Percentiles rank a stretch among this genome's conserved stretches.
These are phyloP conservation scores for Diaporthe vaccinii DNA, from an alignment of 2,329 filamentous ascomycete genomes.

Conservation along the genomic window DNA sequence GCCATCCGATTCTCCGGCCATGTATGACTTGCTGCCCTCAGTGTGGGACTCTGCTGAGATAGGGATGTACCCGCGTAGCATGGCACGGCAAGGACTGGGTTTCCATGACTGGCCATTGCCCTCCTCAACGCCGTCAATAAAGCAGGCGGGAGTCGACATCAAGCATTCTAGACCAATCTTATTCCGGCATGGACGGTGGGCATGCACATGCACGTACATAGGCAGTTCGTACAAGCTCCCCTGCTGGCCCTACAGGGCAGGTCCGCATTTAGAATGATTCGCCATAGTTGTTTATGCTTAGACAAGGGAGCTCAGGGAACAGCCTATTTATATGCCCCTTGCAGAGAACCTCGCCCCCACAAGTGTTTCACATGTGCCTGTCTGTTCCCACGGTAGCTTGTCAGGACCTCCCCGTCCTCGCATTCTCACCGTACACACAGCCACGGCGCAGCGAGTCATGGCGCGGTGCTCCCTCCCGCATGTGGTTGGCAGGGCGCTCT, in stretches of 20 bases:
- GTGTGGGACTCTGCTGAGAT: conserved; percentile 19
- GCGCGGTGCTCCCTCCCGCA: conserved; percentile 13
- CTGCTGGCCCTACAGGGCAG: conserved; percentile 27
- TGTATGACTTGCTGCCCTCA: conserved; percentile 24
- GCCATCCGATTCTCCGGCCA: neutral
- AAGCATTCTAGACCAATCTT: conserved; percentile 9
- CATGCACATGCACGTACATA: neutral
- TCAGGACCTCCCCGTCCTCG: conserved; percentile 19
- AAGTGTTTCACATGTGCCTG: conserved; percentile 21
- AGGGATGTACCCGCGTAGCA: neutral
- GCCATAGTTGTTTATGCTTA: conserved; percentile 29
- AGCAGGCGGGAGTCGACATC: neutral
- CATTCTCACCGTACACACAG: conserved; percentile 24
- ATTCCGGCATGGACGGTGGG: conserved; percentile 6
- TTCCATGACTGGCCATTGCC: neutral
- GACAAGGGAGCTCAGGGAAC: conserved; percentile 14
- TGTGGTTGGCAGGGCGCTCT: conserved; percentile 16
- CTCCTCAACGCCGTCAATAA: neutral
- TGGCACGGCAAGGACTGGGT: neutral
- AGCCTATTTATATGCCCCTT: conserved; percentile 24
- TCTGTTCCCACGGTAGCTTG: conserved; percentile 14
- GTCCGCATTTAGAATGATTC: conserved; percentile 26
- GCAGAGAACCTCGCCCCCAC: conserved; percentile 5
- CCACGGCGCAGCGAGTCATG: conserved; percentile 25
- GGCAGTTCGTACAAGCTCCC: conserved; percentile 14